Evolutionary conservation across 352 stramenopile genomes (phyloP), one percentile per base, ranked within the genome.

Genomic region (Phytophthora cryptogea): DNA sequence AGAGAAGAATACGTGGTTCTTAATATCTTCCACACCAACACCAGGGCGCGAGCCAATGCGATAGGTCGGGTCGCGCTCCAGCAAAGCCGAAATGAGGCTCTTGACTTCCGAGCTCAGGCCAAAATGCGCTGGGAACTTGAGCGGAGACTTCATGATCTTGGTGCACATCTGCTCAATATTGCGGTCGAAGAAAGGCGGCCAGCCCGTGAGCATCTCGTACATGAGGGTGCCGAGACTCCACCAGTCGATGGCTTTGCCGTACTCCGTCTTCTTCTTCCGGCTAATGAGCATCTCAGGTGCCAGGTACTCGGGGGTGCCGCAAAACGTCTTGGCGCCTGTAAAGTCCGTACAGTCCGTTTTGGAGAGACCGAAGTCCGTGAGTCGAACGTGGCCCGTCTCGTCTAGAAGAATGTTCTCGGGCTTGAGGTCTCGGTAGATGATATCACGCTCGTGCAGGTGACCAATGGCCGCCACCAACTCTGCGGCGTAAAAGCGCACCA

Each of bases 151-250:
- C 71, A 96, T 90, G 52, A 98, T 97, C 63, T 96, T 92, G 10
- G 89, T 80, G 72, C 86, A 97, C 87, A 98, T 96, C 41, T 88
- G 78, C 48, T 96, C 81, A 36, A 94, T 92, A 66, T 97, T 96
- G 50, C 78, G 87, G 52, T 97, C 88, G 59, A 97, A 98, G 70
- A 96, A 98, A 28, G 93, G 93, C 27, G 93, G 93, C 85, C 89
- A 94, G 7, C 93, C 93, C 23, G 88, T 97, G 44, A 98, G 83
- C 93, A 98, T 98, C 70, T 98, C 93, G 64, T 97, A 97, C 69
- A 98, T 89, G 42, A 98, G 78, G 42, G 89, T 97, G 23, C 93
- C 93, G 5, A 98, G 77, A 48, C 86, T 96, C 93, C 93, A 98
- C 90, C 92, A 98, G 60, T 98, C 93, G 7, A 98, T 90, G 0